These are phyloP conservation scores for Jacaranda mimosifolia DNA, from an alignment of 257 asterid genomes.

Conservation along the genomic window DNA sequence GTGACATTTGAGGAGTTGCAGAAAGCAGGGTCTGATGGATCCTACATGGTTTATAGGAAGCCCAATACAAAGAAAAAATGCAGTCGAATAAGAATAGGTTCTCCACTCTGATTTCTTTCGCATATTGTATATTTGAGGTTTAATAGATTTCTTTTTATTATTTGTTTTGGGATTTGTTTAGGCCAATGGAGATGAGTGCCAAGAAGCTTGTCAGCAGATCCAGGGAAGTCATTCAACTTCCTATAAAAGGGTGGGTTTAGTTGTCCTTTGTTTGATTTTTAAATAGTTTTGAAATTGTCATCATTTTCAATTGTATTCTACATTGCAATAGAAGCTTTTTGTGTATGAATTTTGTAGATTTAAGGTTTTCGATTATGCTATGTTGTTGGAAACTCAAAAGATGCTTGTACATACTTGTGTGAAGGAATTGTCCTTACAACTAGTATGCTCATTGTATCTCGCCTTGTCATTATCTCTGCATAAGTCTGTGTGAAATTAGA, in stretches of 20 bases:
- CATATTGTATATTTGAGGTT: background rate
- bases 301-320: background rate
- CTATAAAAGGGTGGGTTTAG: constrained; percentile 65
- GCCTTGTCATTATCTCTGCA: background rate
- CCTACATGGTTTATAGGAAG: constrained; percentile 67
- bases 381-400: background rate
- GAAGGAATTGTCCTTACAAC: background rate
- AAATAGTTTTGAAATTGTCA: background rate
- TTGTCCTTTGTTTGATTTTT: background rate
- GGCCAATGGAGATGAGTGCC: constrained; percentile 96
- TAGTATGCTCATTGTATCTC: background rate
- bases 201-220: constrained; percentile 86
- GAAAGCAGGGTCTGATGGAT: constrained; percentile 89
- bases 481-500: background rate
- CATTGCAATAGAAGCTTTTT: background rate
- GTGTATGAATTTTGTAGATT: background rate
- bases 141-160: background rate
- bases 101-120: background rate
- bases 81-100: constrained; percentile 85
- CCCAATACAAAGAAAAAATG: constrained; percentile 53
- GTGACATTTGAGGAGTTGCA: constrained; percentile 93
- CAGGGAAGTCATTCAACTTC: constrained; percentile 83
- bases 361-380: background rate
- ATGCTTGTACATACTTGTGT: background rate
- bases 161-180: constrained; percentile 37